These are phyloP conservation scores for Coleophoma crateriformis DNA, from an alignment of 2,329 filamentous ascomycete genomes.

Conservation along the genomic window DNA sequence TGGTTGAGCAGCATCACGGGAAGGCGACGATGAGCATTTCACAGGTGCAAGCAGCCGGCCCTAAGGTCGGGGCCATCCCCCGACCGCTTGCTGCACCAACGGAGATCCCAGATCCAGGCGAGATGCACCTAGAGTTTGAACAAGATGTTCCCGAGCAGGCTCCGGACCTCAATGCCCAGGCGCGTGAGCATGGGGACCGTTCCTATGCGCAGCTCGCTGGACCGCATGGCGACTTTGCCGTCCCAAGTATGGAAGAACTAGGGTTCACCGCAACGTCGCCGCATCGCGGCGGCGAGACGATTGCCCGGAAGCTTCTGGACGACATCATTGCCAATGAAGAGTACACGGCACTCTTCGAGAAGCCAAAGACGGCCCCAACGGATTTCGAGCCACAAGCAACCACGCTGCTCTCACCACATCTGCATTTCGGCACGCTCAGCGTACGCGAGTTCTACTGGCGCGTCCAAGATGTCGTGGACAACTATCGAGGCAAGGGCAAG, in stretches of 20 bases:
- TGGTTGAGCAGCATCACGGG: constrained; percentile 59
- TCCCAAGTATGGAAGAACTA: constrained; percentile 67
- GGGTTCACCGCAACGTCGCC: constrained; percentile 63
- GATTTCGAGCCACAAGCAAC: constrained; percentile 69
- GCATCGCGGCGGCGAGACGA: constrained; percentile 65
- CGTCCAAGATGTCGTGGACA: constrained; percentile 54
- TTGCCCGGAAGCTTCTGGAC: constrained; percentile 52
- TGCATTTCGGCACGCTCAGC: constrained; percentile 71
- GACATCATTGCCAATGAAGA: constrained; percentile 54
- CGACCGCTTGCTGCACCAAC: constrained; percentile 55
- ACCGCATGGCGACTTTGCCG: constrained; percentile 61
- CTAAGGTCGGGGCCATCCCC: constrained; percentile 56
- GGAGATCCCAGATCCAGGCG: constrained; percentile 58
- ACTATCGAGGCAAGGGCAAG: constrained; percentile 43
- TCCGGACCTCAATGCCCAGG: constrained; percentile 55
- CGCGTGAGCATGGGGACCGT: constrained; percentile 47
- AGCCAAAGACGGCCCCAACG: constrained; percentile 70
- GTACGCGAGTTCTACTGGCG: constrained; percentile 69
- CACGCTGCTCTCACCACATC: constrained; percentile 65
- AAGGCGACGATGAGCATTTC: constrained; percentile 71
- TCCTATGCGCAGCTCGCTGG: constrained; percentile 59
- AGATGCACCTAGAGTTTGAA: constrained; percentile 53
- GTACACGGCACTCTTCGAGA: constrained; percentile 70
- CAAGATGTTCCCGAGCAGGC: constrained; percentile 43
- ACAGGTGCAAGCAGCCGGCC: constrained; percentile 59